These are phyloP conservation scores for Marchantia polymorpha DNA, from an alignment of 225 moss, liverwort and hornwort genomes.

Conservation along the genomic window DNA sequence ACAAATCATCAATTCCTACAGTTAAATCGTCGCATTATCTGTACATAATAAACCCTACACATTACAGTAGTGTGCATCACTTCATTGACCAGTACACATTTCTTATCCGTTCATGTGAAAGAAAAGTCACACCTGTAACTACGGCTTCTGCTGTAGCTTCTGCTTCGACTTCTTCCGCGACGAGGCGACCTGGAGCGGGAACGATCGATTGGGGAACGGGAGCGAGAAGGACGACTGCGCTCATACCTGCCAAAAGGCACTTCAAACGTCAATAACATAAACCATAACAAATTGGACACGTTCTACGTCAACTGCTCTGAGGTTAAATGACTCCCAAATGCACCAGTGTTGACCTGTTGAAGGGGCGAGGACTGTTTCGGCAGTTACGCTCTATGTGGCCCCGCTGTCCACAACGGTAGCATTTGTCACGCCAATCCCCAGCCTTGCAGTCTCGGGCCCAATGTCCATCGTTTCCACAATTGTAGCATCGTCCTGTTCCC, in stretches of 20 bases:
- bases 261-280: background rate
- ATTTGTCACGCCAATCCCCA: constrained; percentile 94
- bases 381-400: constrained; percentile 92
- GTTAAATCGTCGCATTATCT: too few relatives aligned
- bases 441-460: constrained; percentile 97
- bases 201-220: constrained; percentile 52
- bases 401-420: constrained; percentile 75
- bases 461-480: constrained; percentile 95
- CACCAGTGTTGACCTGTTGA: constrained; percentile 47
- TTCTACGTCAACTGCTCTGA: too few relatives aligned
- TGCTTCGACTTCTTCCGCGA: constrained; percentile 49
- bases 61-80: too few relatives aligned
- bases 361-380: constrained; percentile 61
- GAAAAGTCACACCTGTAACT: constrained; percentile 56
- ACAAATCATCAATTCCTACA: too few relatives aligned
- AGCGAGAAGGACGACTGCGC: constrained; percentile 51
- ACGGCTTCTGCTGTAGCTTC: constrained; percentile 55
- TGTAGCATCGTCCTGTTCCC: constrained; percentile 81
- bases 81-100: too few relatives aligned
- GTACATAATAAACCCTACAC: too few relatives aligned
- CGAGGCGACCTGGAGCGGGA: constrained; percentile 59
- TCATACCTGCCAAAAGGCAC: constrained; percentile 36
- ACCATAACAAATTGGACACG: background rate
- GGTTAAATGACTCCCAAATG: background rate
- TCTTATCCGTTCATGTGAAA: too few relatives aligned